Conservation (phyloP, 306 rosid genomes). For the Morella rubra region DNA sequence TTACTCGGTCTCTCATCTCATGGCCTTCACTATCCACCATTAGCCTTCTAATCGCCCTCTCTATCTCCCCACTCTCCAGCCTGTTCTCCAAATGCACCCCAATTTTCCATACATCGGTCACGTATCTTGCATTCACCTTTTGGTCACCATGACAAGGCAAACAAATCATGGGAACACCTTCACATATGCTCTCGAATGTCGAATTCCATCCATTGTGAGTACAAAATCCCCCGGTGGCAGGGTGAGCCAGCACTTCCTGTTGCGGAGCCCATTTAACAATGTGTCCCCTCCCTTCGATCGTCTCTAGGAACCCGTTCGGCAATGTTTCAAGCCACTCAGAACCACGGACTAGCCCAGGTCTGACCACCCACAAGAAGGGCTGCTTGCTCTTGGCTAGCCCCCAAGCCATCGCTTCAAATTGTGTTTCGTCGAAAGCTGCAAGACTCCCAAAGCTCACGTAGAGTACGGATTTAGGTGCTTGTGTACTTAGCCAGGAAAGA, state of each 20-base stretch:
- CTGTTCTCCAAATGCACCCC: constrained; percentile 44
- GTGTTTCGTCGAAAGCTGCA: constrained; percentile 28
- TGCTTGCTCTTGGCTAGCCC: constrained; percentile 59
- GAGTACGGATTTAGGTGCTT: constrained; percentile 44
- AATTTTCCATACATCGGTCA: constrained; percentile 54
- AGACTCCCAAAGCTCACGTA: constrained; percentile 69
- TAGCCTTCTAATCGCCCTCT: constrained; percentile 34
- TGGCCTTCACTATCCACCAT: constrained; percentile 43
- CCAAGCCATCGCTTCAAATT: constrained; percentile 60
- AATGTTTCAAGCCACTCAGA: constrained; percentile 51
- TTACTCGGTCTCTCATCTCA: constrained; percentile 41
- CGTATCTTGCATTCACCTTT: constrained; percentile 54
- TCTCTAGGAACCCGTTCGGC: constrained; percentile 47
- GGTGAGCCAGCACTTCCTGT: constrained; percentile 54
- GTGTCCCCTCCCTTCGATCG: constrained; percentile 41
- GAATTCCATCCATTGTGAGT: constrained; percentile 79
- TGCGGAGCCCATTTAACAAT: constrained; percentile 85
- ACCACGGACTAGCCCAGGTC: constrained; percentile 47
- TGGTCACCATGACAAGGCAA: constrained; percentile 55
- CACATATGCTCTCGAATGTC: constrained; percentile 56
- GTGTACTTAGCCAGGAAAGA: constrained; percentile 51
- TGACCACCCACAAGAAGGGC: constrained; percentile 67
- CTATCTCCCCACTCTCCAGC: constrained; percentile 48
- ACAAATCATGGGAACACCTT: constrained; percentile 74
- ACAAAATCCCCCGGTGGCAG: constrained; percentile 57